A percentile compares a stretch with the other conserved stretches of the same genome.
phyloP scores from a whole-genome alignment of 148 eudicot species.

The Mesembryanthemum crystallinum region DNA sequence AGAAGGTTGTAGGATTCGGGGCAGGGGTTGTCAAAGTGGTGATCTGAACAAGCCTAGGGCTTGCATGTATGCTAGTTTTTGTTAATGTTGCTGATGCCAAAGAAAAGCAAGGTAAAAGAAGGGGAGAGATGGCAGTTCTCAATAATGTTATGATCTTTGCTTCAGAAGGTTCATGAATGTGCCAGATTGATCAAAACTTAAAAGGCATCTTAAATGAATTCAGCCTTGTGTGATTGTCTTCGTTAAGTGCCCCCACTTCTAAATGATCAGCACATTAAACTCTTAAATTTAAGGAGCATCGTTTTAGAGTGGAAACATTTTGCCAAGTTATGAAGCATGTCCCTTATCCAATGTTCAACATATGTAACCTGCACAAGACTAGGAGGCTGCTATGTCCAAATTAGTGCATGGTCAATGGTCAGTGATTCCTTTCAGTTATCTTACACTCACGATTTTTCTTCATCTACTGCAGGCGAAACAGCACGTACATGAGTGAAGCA shows the following conservation, averaged over 20 bases:
- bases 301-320: background rate
- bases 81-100: background rate
- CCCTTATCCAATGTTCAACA: background rate
- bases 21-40: background rate
- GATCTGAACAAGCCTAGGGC: background rate
- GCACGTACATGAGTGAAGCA: slow-evolving; percentile 94
- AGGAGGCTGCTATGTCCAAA: background rate
- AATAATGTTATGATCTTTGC: too few species aligned
- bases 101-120: background rate
- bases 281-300: background rate
- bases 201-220: too few species aligned
- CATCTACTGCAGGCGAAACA: slow-evolving; percentile 64
- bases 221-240: too few species aligned
- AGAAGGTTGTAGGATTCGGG: background rate
- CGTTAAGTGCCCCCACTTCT: too few species aligned
- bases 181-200: background rate
- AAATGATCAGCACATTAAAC: background rate
- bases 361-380: background rate
- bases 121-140: too few species aligned
- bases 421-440: background rate
- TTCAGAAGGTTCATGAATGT: background rate
- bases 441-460: slow-evolving; percentile 2
- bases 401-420: background rate
- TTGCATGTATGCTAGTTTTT: background rate
- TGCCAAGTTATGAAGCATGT: too few species aligned